Conservation (phyloP, 306 rosid species). For the Carpinus viminea region DNA sequence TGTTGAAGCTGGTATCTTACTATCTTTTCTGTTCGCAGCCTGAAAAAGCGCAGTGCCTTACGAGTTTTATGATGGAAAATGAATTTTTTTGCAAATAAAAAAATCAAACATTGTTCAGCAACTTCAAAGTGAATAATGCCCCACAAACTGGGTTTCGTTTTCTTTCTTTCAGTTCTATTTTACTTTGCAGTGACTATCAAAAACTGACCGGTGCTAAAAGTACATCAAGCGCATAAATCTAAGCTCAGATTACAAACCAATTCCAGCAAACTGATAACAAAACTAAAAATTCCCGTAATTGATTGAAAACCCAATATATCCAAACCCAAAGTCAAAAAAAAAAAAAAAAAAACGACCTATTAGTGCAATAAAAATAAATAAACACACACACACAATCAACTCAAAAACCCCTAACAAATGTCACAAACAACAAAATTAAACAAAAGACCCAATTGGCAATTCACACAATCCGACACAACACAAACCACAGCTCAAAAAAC, state of each 20-base stretch:
- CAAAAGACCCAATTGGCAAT: background rate
- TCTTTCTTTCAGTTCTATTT: background rate
- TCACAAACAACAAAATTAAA: background rate
- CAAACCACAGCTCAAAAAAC: constrained; percentile 10
- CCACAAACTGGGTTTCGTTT: background rate
- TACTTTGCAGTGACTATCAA: background rate
- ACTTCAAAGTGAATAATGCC: background rate
- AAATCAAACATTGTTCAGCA: background rate
- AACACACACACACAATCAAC: background rate
- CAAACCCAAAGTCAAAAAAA: background rate
- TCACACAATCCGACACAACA: constrained; percentile 3
- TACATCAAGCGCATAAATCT: background rate
- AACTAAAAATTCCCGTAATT: background rate
- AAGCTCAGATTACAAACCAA: background rate
- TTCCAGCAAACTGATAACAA: background rate
- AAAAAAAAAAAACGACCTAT: background rate
- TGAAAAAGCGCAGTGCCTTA: background rate
- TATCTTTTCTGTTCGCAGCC: background rate
- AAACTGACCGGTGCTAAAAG: too few relatives aligned
- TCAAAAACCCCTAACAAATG: background rate
- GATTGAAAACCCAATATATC: background rate
- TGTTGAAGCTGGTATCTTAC: background rate
- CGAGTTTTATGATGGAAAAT: background rate
- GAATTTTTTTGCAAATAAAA: background rate
- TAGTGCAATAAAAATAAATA: too few relatives aligned